Percentiles rank a stretch among this genome's conserved stretches.
Conservation (phyloP, 352 stramenopile genomes). For the Pythium aquatile region DNA sequence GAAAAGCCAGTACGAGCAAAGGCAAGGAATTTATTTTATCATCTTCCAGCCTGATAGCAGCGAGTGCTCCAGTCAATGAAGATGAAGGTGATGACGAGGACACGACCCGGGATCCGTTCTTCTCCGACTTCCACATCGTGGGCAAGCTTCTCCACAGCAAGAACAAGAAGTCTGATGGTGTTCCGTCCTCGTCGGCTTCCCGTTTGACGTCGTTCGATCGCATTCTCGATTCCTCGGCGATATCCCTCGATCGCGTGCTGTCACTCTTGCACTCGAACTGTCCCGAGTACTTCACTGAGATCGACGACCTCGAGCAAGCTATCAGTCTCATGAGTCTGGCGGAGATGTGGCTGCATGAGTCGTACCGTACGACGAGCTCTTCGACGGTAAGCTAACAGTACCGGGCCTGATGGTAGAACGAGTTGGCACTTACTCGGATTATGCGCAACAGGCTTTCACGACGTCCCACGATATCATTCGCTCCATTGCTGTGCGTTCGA, state of each 20-base stretch:
- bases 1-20: slow-evolving; percentile 6
- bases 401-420: not conserved
- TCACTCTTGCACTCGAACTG: slow-evolving; percentile 77
- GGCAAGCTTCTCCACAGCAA: slow-evolving; percentile 72
- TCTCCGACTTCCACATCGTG: slow-evolving; percentile 79
- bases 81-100: slow-evolving; percentile 10
- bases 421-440: not conserved
- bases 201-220: slow-evolving; percentile 37
- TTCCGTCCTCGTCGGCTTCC: not conserved
- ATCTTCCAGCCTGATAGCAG: not conserved
- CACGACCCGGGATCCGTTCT: slow-evolving; percentile 60
- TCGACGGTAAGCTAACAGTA: slow-evolving; percentile 39
- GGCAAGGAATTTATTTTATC: not conserved
- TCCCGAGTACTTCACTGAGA: slow-evolving; percentile 64
- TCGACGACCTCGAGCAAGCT: slow-evolving; percentile 65
- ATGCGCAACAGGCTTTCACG: slow-evolving; percentile 45
- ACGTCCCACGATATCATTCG: slow-evolving; percentile 48
- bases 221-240: slow-evolving; percentile 52
- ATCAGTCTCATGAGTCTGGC: slow-evolving; percentile 70
- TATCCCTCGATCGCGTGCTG: slow-evolving; percentile 57
- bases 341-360: slow-evolving; percentile 52
- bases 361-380: slow-evolving; percentile 46
- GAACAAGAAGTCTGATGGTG: slow-evolving; percentile 20
- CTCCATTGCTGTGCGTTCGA: slow-evolving; percentile 59
- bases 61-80: not conserved